Base-by-base conservation (phyloP, 352 stramenopile genomes). In the Albugo candida region DNA sequence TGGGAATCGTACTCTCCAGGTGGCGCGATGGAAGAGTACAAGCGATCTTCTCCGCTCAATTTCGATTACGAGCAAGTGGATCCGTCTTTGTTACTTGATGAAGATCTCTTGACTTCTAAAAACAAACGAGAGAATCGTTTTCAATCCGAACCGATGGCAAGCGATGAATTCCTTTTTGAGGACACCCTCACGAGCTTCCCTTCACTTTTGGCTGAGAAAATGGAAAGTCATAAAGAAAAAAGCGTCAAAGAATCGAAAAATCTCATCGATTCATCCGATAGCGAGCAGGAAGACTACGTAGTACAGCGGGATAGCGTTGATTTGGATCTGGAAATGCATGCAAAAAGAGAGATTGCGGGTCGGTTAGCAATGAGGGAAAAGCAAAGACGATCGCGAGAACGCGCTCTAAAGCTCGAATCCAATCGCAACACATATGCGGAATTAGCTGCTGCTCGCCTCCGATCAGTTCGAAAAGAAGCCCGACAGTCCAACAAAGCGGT, bases 381-480 rank as follows among this genome's bases (percentile, higher is more conserved):
- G 36, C 60, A 80, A 45, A 78, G 77, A 52, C 58, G 69, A 20
- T 59, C 63, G 56, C 56, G 60, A 36, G 60, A 63, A 14, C 67
- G 67, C 14, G 61, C 60, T 18, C 67, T 77, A 52, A 84, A 84
- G 36, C 63, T 84, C 44, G 71, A 84, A 52, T 73, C 61, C 38
- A 84, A 84, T 48, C 64, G 67, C 19, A 70, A 84, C 46, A 36
- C 74, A 51, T 81, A 80, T 53, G 71, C 71, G 5, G 68, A 81
- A 45, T 82, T 84, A 70, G 66, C 71, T 11, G 71, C 71, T 0
- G 67, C 67, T 24, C 65, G 71, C 16, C 59, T 84, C 11, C 54
- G 51, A 10, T 55, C 48, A 11, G 80, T 84, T 69, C 64, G 71
- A 44, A 79, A 84, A 49, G 59, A 75, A 17, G 71, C 71, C 3